A percentile compares a stretch with the other conserved stretches of the same genome.
Evolutionary conservation across 2,329 filamentous ascomycete genomes (phyloP).

Genomic region (Mycosphaerella sp.): DNA sequence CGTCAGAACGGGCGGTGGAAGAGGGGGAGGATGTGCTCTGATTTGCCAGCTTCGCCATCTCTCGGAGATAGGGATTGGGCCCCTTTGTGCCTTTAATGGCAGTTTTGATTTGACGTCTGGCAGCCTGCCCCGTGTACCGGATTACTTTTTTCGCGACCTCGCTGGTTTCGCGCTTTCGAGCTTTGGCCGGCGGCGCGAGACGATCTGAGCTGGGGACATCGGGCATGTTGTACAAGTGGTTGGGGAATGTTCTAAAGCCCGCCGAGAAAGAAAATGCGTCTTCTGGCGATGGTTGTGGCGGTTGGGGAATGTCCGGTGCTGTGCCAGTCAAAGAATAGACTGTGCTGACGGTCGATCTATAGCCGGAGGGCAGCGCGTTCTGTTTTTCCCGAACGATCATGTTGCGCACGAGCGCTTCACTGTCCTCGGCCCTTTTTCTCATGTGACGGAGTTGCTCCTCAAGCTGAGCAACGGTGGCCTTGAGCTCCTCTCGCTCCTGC

Average conservation of each 20-base stretch:
- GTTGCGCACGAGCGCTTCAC: not conserved
- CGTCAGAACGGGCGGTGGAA: not conserved
- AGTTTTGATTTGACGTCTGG: not conserved
- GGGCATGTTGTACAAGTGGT: not conserved
- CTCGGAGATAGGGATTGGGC: constrained; percentile 3
- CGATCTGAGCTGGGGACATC: not conserved
- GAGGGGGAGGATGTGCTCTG: not conserved
- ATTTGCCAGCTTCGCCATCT: constrained; percentile 7
- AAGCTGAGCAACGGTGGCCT: constrained; percentile 57
- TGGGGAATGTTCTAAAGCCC: not conserved
- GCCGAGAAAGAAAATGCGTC: not conserved
- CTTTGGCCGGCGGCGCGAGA: no score
- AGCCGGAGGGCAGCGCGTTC: not conserved
- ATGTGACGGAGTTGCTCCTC: constrained; percentile 35
- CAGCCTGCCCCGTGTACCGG: not conserved
- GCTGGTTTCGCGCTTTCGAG: not conserved
- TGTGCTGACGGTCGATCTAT: not conserved
- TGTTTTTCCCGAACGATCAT: not conserved
- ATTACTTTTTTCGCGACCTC: not conserved
- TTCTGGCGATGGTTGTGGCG: not conserved
- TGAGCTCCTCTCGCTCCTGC: constrained; percentile 61
- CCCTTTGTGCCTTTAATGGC: not conserved
- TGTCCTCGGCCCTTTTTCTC: constrained; percentile 23
- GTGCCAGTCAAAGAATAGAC: not conserved
- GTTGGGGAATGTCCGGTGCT: not conserved